A percentile compares a stretch with the other conserved stretches of the same genome.
Conservation (phyloP, 805 yeast species). For the Torulaspora franciscae region DNA sequence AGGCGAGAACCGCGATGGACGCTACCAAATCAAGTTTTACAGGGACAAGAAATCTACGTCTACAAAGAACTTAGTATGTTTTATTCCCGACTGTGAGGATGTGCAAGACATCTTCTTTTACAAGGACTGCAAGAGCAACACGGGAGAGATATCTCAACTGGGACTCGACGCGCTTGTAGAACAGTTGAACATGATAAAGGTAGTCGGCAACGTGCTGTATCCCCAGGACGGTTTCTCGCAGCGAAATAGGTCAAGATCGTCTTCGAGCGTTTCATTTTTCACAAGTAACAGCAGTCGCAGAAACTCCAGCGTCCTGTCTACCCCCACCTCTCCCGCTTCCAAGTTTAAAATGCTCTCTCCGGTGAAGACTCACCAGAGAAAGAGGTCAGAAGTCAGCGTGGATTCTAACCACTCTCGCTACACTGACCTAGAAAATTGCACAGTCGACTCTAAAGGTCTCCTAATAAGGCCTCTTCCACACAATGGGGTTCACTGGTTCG, state of each 20-base stretch:
- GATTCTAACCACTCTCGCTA: constrained; percentile 9
- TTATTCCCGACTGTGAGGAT: constrained; percentile 27
- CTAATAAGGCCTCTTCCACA: constrained; percentile 61
- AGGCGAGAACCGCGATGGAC: constrained; percentile 20
- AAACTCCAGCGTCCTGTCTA: constrained; percentile 6
- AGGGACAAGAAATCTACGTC: constrained; percentile 26
- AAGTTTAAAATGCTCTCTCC: constrained; percentile 17
- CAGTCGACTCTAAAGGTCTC: constrained; percentile 28
- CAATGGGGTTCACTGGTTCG: constrained; percentile 61
- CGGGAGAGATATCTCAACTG: background rate
- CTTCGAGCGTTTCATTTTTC: constrained; percentile 12
- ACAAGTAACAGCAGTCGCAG: constrained; percentile 5
- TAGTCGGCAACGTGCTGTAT: constrained; percentile 23
- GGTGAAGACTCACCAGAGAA: constrained; percentile 11
- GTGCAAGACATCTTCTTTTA: constrained; percentile 30
- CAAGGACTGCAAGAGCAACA: constrained; percentile 10
- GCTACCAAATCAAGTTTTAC: constrained; percentile 29
- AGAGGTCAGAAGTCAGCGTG: constrained; percentile 13
- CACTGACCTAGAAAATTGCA: constrained; percentile 9
- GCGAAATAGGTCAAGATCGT: constrained; percentile 10
- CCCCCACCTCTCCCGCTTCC: constrained; percentile 7
- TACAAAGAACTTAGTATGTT: constrained; percentile 28
- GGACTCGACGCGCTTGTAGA: constrained; percentile 11
- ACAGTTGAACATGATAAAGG: constrained; percentile 17
- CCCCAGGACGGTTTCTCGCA: constrained; percentile 9